Evolutionary conservation across 2,329 filamentous ascomycete species (phyloP), one percentile per base, ranked within the genome.

Genomic region (Trichoderma endophyticum): DNA sequence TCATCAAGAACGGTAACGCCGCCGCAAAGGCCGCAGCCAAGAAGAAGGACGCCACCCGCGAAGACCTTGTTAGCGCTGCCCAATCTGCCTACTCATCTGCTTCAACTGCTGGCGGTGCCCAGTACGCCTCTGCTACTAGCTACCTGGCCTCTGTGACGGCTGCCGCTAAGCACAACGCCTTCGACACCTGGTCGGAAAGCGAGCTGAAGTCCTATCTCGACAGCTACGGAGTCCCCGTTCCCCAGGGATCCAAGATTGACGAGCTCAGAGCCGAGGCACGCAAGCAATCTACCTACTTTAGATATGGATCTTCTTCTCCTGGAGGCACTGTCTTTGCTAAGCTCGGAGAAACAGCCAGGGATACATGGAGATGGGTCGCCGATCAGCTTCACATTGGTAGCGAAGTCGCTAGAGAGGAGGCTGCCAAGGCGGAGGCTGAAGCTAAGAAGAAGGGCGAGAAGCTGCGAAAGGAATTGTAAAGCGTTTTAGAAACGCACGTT

Each of bases 191-290:
- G 93, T 92, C 86, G 71, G 87, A 89, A 77, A 87, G 87, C 60
- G 92, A 95, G 30, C 84, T 96, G 73, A 95, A 95, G 85, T 84
- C 88, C 1, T 95, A 95, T 78, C 87, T 95, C 7, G 93, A 95
- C 79, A 92, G 89, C 73, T 95, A 94, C 75, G 93, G 93, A 48
- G 84, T 95, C 54, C 81, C 85, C 5, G 85, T 88, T 54, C 91
- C 90, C 57, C 91, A 93, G 79, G 90, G 90, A 6, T 90, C 89
- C 21, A 91, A 84, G 71, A 76, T 90, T 71, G 91, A 95, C 73
- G 87, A 94, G 78, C 85, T 95, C 24, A 88, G 89, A 73, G 91
- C 92, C 9, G 85, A 89, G 72, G 93, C 91, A 18, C 90, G 92
- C 75, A 91, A 90, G 80, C 91, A 94, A 77, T 87, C 89, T 26